A percentile compares a stretch with the other conserved stretches of the same genome.
These are phyloP conservation scores for Coemansia sp. DNA, from an alignment of 371 early-diverging fungal genomes.

Conservation along the genomic window DNA sequence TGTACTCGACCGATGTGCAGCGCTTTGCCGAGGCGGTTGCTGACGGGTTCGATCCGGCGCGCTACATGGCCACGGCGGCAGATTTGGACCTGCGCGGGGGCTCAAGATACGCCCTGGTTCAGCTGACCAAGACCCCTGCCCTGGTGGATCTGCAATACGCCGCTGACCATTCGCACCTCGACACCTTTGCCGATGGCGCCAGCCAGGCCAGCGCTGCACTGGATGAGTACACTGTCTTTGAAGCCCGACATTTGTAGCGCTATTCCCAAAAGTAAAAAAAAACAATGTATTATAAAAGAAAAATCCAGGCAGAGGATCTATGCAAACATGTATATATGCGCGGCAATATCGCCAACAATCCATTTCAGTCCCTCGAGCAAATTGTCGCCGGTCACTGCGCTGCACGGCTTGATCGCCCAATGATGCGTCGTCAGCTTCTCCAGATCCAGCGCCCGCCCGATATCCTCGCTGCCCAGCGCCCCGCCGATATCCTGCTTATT, in stretches of 20 bases:
- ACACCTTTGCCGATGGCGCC: not conserved
- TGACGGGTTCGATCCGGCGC: constrained; percentile 35
- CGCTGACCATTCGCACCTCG: constrained; percentile 4
- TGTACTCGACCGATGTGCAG: constrained; percentile 42
- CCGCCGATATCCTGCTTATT: constrained; percentile 95
- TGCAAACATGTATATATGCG: constrained; percentile 67
- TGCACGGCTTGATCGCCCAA: constrained; percentile 88
- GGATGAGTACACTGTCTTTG: constrained; percentile 27
- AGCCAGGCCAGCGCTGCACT: not conserved
- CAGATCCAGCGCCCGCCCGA: constrained; percentile 72
- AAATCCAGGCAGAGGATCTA: not conserved
- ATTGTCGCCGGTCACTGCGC: constrained; percentile 88
- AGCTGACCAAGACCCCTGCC: constrained; percentile 29
- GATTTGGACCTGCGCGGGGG: not conserved
- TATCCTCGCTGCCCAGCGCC: constrained; percentile 70
- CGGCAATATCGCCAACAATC: constrained; percentile 88
- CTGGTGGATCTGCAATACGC: constrained; percentile 30
- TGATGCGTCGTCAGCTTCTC: constrained; percentile 81
- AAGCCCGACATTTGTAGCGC: constrained; percentile 18
- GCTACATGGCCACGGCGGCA: constrained; percentile 7
- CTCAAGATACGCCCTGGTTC: constrained; percentile 7
- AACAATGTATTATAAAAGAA: constrained; percentile 11
- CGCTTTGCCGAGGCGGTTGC: constrained; percentile 29
- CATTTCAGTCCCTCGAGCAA: constrained; percentile 89
- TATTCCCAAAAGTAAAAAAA: not conserved